phyloP scores from a whole-genome alignment of 2,329 filamentous ascomycete species.

The Fusarium haematococcum region DNA sequence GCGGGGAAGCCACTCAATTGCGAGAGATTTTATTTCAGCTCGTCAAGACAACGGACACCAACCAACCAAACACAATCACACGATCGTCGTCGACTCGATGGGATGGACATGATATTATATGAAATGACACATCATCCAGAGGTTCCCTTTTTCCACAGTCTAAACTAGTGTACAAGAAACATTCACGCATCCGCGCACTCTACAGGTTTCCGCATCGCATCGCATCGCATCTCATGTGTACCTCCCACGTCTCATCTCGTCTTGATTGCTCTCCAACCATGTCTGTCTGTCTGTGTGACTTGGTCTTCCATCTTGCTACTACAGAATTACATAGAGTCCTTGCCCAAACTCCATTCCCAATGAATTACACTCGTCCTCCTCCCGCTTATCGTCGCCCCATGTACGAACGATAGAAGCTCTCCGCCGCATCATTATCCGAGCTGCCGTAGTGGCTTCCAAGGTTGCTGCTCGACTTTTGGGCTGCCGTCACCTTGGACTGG shows the following conservation, averaged over 20 bases:
- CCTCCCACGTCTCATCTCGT: slow-evolving; percentile 11
- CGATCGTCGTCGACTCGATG: slow-evolving; percentile 15
- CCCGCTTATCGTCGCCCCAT: slow-evolving; percentile 74
- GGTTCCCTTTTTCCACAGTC: slow-evolving; percentile 43
- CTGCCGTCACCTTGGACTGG: slow-evolving; percentile 83
- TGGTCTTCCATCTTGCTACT: slow-evolving; percentile 27
- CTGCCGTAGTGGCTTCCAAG: slow-evolving; percentile 68
- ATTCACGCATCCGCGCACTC: slow-evolving; percentile 42
- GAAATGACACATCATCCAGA: slow-evolving; percentile 35
- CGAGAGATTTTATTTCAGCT: slow-evolving; percentile 27
- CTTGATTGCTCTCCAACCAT: slow-evolving; percentile 8
- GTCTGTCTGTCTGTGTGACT: slow-evolving; percentile 12
- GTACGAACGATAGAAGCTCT: slow-evolving; percentile 93
- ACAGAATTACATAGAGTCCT: slow-evolving; percentile 30
- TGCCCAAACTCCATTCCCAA: slow-evolving; percentile 43
- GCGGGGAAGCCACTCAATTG: slow-evolving; percentile 30
- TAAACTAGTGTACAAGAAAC: slow-evolving; percentile 56
- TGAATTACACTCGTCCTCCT: slow-evolving; percentile 24
- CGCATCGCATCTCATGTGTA: neutral
- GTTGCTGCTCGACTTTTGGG: slow-evolving; percentile 81
- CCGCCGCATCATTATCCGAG: slow-evolving; percentile 77
- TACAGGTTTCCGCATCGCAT: slow-evolving; percentile 17
- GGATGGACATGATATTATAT: slow-evolving; percentile 13
- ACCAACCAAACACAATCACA: neutral
- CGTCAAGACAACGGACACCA: slow-evolving; percentile 14